A percentile compares a stretch with the other conserved stretches of the same genome.
Evolutionary conservation across 2,329 filamentous ascomycete genomes (phyloP).

Genomic region (Penicillium sp.): DNA sequence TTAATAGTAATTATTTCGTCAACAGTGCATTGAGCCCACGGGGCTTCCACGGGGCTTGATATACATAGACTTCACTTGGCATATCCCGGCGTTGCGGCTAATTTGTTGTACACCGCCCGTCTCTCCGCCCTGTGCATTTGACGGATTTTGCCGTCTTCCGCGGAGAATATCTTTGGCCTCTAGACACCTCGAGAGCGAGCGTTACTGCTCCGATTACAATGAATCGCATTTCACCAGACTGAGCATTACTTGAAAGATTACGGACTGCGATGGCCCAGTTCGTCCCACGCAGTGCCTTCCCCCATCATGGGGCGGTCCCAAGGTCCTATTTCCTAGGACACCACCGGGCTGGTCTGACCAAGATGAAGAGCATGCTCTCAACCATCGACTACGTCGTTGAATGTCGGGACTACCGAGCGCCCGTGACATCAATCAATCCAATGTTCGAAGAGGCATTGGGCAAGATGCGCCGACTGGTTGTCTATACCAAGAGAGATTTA

Average conservation of each 20-base stretch:
- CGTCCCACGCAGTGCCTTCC: conserved; percentile 69
- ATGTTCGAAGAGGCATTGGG: conserved; percentile 75
- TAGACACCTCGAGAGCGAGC: not conserved
- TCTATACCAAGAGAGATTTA: conserved; percentile 89
- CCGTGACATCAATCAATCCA: conserved; percentile 84
- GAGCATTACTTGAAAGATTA: not conserved
- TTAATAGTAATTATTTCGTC: not conserved
- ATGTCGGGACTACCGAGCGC: conserved; percentile 89
- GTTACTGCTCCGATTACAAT: conserved; percentile 4
- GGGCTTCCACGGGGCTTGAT: too few species aligned
- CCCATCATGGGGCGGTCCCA: conserved; percentile 68
- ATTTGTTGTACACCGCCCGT: not conserved
- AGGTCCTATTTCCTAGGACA: conserved; percentile 94
- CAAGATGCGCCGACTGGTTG: conserved; percentile 69
- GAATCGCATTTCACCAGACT: conserved; percentile 3
- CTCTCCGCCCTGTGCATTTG: conserved; percentile 8
- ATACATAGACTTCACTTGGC: too few species aligned
- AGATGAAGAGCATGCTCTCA: conserved; percentile 77
- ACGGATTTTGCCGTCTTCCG: conserved; percentile 2
- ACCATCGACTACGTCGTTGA: conserved; percentile 86
- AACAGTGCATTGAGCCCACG: too few species aligned
- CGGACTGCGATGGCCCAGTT: conserved; percentile 49
- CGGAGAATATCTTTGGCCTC: not conserved
- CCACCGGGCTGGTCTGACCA: conserved; percentile 73
- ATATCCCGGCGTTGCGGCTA: too few species aligned